Percentiles rank a stretch among this genome's conserved stretches.
These are phyloP conservation scores for Podospora pseudoanserina DNA, from an alignment of 495 filamentous ascomycete genomes.

Conservation along the genomic window DNA sequence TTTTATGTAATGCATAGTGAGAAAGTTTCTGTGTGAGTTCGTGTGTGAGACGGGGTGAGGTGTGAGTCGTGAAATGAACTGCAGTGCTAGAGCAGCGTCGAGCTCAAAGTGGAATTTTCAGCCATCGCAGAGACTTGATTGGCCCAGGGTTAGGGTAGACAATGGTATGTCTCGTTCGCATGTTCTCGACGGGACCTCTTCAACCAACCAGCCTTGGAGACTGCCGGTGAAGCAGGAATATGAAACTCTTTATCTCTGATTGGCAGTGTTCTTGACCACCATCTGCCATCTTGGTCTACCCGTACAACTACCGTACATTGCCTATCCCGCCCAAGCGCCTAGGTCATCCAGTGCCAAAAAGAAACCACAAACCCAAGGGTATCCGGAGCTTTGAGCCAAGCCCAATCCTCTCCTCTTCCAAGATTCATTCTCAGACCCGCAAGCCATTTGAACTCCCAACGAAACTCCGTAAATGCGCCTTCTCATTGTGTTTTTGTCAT, in stretches of 20 bases:
- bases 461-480: background rate
- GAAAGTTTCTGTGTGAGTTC: background rate
- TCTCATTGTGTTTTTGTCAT: no score
- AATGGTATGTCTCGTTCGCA: no score
- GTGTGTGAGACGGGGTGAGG: background rate
- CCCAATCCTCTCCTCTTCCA: background rate
- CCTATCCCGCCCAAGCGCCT: background rate
- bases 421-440: background rate
- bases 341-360: background rate
- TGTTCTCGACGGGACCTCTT: no score
- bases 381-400: background rate
- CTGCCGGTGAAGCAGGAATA: no score
- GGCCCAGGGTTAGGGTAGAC: background rate
- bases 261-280: background rate
- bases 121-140: background rate
- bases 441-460: background rate
- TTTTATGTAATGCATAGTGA: conserved; percentile 68
- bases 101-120: background rate
- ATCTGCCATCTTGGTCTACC: background rate
- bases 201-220: no score
- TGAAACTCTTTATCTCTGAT: background rate
- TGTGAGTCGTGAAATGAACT: background rate
- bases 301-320: background rate
- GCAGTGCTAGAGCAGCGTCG: background rate
- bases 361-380: background rate